These are phyloP conservation scores for Thermothielavioides terrestris DNA, from an alignment of 495 filamentous ascomycete genomes.

Conservation along the genomic window DNA sequence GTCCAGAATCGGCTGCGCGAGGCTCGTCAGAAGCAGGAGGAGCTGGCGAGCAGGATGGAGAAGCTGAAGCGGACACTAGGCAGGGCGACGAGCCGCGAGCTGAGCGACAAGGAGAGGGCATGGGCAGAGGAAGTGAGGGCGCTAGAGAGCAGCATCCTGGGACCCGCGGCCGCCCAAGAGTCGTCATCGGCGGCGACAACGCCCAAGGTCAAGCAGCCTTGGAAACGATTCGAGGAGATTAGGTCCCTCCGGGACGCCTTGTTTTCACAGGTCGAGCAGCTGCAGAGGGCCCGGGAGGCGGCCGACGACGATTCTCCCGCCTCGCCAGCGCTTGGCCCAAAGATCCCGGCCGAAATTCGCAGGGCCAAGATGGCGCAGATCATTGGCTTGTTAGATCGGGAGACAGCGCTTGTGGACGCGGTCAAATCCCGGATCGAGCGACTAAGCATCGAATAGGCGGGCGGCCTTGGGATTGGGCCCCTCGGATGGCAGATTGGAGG, in stretches of 20 bases:
- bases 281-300: constrained; percentile 24
- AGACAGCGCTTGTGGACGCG: constrained; percentile 49
- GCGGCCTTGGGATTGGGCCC: not conserved
- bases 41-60: constrained; percentile 56
- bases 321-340: constrained; percentile 28
- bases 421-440: constrained; percentile 28
- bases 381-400: constrained; percentile 61
- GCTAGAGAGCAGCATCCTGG: constrained; percentile 37
- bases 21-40: constrained; percentile 49
- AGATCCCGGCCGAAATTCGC: constrained; percentile 58
- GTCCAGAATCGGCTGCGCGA: constrained; percentile 53
- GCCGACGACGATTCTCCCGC: constrained; percentile 24
- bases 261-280: constrained; percentile 39
- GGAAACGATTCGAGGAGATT: constrained; percentile 43
- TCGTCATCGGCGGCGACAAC: constrained; percentile 6
- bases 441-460: constrained; percentile 21
- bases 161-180: constrained; percentile 19
- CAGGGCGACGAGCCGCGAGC: constrained; percentile 49
- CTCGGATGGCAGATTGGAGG: constrained; percentile 2
- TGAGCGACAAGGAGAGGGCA: constrained; percentile 65
- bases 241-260: constrained; percentile 41
- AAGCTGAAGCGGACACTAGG: constrained; percentile 50
- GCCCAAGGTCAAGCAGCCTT: constrained; percentile 29
- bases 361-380: constrained; percentile 60
- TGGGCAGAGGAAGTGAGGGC: constrained; percentile 57